phyloP scores from a whole-genome alignment of 2,329 filamentous ascomycete genomes.

The Ophiostoma sp. region DNA sequence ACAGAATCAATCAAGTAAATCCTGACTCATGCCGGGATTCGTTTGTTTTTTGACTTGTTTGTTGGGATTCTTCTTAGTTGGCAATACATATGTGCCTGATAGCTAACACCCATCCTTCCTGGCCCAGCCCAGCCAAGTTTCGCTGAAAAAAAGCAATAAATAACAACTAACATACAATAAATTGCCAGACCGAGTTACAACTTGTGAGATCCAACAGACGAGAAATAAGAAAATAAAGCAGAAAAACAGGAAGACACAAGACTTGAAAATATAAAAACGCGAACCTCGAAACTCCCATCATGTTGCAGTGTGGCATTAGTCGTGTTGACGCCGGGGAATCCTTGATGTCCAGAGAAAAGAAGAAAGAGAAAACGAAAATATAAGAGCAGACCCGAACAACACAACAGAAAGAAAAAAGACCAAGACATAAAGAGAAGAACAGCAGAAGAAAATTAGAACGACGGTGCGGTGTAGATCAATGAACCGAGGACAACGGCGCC shows the following conservation, averaged over 20 bases:
- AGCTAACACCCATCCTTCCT: neutral
- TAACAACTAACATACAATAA: neutral
- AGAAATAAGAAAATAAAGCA: neutral
- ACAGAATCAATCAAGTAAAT: neutral
- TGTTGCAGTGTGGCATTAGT: neutral
- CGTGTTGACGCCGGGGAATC: neutral
- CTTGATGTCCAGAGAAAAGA: neutral
- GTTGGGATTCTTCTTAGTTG: neutral
- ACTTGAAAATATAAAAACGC: neutral
- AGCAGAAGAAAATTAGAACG: slow-evolving; percentile 30
- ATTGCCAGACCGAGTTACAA: neutral
- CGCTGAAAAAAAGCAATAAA: neutral
- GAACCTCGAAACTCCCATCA: neutral
- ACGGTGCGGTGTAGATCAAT: slow-evolving; percentile 43
- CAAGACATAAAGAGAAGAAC: neutral
- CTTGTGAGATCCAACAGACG: neutral
- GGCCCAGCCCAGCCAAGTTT: neutral
- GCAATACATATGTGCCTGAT: too few relatives aligned
- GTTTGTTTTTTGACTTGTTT: slow-evolving; percentile 9
- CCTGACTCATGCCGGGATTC: neutral
- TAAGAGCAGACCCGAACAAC: neutral
- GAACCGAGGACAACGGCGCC: slow-evolving; percentile 41
- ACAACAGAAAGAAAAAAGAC: neutral
- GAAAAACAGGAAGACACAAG: neutral
- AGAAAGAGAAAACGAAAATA: neutral